phyloP scores from a whole-genome alignment of 106 monocot genomes.

The Allium sativum region DNA sequence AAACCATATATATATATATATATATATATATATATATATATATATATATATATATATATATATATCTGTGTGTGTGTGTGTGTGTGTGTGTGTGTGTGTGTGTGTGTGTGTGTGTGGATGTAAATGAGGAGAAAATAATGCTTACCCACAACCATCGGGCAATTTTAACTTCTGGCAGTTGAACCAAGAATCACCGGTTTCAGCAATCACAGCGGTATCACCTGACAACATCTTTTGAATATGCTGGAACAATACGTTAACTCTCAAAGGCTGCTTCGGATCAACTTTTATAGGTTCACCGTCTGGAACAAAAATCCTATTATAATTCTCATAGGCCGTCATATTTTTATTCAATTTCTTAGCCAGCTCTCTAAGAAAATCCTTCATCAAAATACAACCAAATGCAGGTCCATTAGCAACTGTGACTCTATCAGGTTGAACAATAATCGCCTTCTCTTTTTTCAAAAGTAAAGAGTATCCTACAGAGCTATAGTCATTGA shows the following conservation, averaged over 20 bases:
- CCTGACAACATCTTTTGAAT: slow-evolving; percentile 12
- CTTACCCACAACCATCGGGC: slow-evolving; percentile 37
- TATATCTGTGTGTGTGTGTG: too few species aligned
- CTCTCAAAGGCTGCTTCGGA: slow-evolving; percentile 34
- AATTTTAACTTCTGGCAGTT: slow-evolving; percentile 23
- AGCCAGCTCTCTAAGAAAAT: slow-evolving; percentile 32
- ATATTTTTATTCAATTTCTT: slow-evolving; percentile 41
- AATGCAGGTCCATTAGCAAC: slow-evolving; percentile 41
- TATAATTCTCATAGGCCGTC: slow-evolving; percentile 47
- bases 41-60: not conserved
- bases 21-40: not conserved
- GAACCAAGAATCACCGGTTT: slow-evolving; percentile 21
- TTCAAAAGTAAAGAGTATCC: slow-evolving; percentile 59
- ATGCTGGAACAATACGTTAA: slow-evolving; percentile 38
- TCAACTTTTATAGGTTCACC: slow-evolving; percentile 24
- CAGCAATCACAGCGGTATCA: slow-evolving; percentile 13
- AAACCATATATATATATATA: too few species aligned
- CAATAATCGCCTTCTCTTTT: slow-evolving; percentile 61
- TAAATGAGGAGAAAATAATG: slow-evolving; percentile 3
- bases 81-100: not conserved
- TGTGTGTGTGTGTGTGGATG: too few species aligned
- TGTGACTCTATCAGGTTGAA: slow-evolving; percentile 41
- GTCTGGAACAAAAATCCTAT: slow-evolving; percentile 41
- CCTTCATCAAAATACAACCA: slow-evolving; percentile 53
- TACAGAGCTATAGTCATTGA: slow-evolving; percentile 69